Conservation (phyloP, 345 rosid species). For the Pistacia integerrima region DNA sequence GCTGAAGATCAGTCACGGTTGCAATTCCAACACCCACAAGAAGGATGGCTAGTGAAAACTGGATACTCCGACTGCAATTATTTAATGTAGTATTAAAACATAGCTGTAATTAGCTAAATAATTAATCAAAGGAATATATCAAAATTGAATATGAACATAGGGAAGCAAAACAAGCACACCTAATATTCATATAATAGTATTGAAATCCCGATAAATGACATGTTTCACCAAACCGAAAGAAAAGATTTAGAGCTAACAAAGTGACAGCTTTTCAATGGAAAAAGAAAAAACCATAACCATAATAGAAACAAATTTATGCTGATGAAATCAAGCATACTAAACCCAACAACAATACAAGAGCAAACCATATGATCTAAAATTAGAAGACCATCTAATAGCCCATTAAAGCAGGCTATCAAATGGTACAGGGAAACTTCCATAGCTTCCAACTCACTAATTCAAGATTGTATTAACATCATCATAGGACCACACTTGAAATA, state of each 20-base stretch:
- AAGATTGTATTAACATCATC: too few species aligned
- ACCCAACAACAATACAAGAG: background rate
- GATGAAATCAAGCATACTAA: background rate
- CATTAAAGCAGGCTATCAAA: background rate
- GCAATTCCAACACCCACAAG: conserved; percentile 99
- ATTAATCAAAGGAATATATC: background rate
- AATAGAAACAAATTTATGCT: background rate
- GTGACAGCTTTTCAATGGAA: background rate
- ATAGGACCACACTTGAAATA: background rate
- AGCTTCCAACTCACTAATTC: background rate
- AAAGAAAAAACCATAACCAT: background rate
- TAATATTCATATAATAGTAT: background rate
- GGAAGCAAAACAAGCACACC: background rate
- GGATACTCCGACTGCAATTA: conserved; percentile 79
- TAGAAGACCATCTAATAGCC: background rate
- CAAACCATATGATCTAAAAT: background rate
- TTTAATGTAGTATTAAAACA: conserved; percentile 22
- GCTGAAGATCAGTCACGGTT: conserved; percentile 98
- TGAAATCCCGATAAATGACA: background rate
- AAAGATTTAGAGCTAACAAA: background rate
- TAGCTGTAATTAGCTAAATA: conserved; percentile 6
- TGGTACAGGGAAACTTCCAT: background rate
- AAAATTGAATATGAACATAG: background rate
- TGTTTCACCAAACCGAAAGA: background rate
- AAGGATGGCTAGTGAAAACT: conserved; percentile 79